Base-by-base conservation (phyloP, 108 stramenopile genomes). In the Fragilariopsis cylindrus region DNA sequence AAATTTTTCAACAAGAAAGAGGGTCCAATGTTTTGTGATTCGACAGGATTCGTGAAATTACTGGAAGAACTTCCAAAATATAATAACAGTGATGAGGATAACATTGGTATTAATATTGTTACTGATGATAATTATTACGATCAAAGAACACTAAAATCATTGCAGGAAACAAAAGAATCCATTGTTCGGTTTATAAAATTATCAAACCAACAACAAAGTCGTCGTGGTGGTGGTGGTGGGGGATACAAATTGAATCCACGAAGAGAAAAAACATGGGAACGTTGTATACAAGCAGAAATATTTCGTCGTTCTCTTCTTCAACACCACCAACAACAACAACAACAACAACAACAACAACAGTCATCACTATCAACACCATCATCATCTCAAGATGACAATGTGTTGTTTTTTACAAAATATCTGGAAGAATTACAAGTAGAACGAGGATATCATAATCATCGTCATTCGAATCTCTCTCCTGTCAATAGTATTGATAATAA, bases 211-310 rank as follows among this genome's bases (percentile, higher is more conserved):
- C 30, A 30, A 30, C 30, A 30, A 30, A 30, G 30, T 30, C 30
- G n/a, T n/a, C n/a, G n/a, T n/a, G n/a, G 21, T 30, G 21, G 21
- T 30, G 2, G 30, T 30, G 30, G 30, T 30, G 30, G 30, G 2
- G 30, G 50, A 15, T 70, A 63, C 66, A 76, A 30, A 30, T 30
- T 30, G 30, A 30, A 76, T 16, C 76, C 69, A 9, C 58, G 69
- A 0, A 67, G 76, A 40, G 76, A 76, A 60, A 63, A 62, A 46
- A 76, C 76, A 30, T 76, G 76, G 76, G 54, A 76, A 30, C 68
- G 76, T 21, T 69, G 69, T 40, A 69, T 76, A 15, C 69, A 69
- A 48, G 76, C 69, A 42, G 69, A 76, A 47, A 40, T 47, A 54
- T 55, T 68, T 11, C 54, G 74, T 18, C 65, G 65, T 5, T 55